These are phyloP conservation scores for Syncephalastrum contaminatum DNA, from an alignment of 371 early-diverging fungal species.

Conservation along the genomic window DNA sequence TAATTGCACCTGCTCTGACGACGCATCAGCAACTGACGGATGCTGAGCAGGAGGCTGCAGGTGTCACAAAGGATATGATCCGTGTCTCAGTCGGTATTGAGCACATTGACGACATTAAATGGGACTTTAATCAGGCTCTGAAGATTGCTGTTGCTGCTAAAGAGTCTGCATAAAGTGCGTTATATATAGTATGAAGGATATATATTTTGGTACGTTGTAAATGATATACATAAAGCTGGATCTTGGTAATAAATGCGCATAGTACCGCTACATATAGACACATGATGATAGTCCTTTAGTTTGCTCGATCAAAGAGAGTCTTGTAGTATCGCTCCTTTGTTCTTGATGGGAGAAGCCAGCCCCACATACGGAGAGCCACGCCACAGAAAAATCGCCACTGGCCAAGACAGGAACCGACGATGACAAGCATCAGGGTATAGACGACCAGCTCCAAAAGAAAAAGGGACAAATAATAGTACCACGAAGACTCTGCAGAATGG, in stretches of 20 bases:
- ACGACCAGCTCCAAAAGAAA: constrained; percentile 37
- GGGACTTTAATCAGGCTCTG: constrained; percentile 66
- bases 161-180: no score
- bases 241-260: no score
- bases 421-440: constrained; percentile 37
- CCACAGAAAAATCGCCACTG: constrained; percentile 40
- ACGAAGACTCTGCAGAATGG: background rate
- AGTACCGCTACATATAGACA: no score
- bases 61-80: constrained; percentile 82
- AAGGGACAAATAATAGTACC: constrained; percentile 33
- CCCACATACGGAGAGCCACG: constrained; percentile 38
- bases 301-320: no score
- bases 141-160: constrained; percentile 16
- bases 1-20: constrained; percentile 81
- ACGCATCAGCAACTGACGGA: constrained; percentile 86
- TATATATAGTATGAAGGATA: no score
- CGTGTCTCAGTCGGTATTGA: constrained; percentile 88
- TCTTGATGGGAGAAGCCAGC: constrained; percentile 19
- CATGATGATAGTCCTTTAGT: no score
- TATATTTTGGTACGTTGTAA: no score
- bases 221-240: no score
- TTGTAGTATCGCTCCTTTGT: background rate
- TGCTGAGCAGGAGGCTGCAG: constrained; percentile 73
- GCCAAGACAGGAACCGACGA: constrained; percentile 33
- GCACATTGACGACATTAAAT: constrained; percentile 90